Evolutionary conservation across 164 flowering plant genomes (phyloP).

Genomic region (Warburgia ugandensis): DNA sequence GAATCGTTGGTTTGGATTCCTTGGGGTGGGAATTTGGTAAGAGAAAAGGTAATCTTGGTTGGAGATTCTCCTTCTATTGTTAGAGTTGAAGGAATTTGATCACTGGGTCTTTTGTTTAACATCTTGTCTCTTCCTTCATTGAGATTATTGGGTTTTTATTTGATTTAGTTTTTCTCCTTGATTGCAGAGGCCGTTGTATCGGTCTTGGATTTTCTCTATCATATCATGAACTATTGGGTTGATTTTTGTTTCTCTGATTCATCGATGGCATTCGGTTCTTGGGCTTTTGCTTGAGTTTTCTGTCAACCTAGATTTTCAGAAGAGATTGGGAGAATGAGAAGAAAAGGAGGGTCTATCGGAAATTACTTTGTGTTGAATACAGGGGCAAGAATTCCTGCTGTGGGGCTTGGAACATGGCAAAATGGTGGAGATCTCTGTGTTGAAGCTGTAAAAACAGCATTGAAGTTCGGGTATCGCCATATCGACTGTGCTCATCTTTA

Average conservation of each 20-base stretch:
- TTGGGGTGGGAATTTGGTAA: background rate
- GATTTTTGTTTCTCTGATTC: background rate
- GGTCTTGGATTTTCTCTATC: background rate
- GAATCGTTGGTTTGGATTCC: too few species aligned
- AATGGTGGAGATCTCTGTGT: slow-evolving; percentile 59
- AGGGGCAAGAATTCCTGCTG: slow-evolving; percentile 54
- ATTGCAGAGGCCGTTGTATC: background rate
- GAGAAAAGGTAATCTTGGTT: background rate
- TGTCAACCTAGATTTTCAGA: slow-evolving; percentile 2
- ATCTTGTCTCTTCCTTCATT: background rate
- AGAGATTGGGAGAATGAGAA: slow-evolving; percentile 17
- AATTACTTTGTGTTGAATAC: slow-evolving; percentile 45
- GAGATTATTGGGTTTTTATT: slow-evolving; percentile 1
- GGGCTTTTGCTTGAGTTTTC: background rate
- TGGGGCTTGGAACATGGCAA: slow-evolving; percentile 81
- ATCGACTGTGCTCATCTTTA: slow-evolving; percentile 70
- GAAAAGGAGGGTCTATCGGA: slow-evolving; percentile 19
- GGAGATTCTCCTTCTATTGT: background rate
- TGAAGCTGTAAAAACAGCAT: slow-evolving; percentile 53
- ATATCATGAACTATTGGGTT: background rate
- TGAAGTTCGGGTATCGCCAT: slow-evolving; percentile 55
- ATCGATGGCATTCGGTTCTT: background rate
- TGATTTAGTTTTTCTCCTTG: background rate
- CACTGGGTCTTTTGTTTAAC: background rate
- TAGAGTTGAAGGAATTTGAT: too few species aligned